Evolutionary conservation across 371 early-diverging fungal genomes (phyloP), one percentile per base, ranked within the genome.

Genomic region (Coemansia sp.): DNA sequence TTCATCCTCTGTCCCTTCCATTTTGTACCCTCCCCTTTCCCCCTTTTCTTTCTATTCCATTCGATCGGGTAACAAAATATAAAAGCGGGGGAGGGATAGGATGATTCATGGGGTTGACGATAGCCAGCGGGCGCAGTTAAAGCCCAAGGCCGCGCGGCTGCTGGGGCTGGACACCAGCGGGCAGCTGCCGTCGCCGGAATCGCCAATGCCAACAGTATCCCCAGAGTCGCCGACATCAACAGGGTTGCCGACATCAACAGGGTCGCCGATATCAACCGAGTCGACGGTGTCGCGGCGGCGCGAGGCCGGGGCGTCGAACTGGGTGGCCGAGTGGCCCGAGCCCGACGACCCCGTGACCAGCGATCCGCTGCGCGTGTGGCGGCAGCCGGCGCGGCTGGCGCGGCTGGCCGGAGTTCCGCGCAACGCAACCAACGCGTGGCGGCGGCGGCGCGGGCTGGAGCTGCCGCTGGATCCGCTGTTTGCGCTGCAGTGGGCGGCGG

Each of bases 381-480:
- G 60, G 55, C 62, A 45, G 16, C 34, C 11, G 20, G 59, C 74
- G 0, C 30, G n/a, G 9, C 36, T 74, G 50, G 62, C 62, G n/a
- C 48, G 14, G 20, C 34, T 35, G 30, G n/a, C 62, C 3, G 71
- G 70, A 0, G 51, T 74, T 1, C 77, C 79, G 5, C 51, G 51
- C 5, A 65, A 52, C 2, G 71, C 67, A 1, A 69, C 67, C 36
- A 89, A 88, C 66, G 81, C 76, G 8, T 89, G 89, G 89, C 76
- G 40, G 32, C 79, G 88, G 39, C 60, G 76, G 8, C 80, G 85
- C 60, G 88, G 86, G 3, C 84, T 85, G 69, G 82, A 85, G 43
- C 59, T 69, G 30, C 90, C 90, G 5, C 58, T 80, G 11, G 88
- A 90, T 68, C 67, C 79, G 65, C 78, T 80, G 50, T 75, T 87